Evolutionary conservation across 257 asterid species (phyloP).

Genomic region (Solanum chilense): DNA sequence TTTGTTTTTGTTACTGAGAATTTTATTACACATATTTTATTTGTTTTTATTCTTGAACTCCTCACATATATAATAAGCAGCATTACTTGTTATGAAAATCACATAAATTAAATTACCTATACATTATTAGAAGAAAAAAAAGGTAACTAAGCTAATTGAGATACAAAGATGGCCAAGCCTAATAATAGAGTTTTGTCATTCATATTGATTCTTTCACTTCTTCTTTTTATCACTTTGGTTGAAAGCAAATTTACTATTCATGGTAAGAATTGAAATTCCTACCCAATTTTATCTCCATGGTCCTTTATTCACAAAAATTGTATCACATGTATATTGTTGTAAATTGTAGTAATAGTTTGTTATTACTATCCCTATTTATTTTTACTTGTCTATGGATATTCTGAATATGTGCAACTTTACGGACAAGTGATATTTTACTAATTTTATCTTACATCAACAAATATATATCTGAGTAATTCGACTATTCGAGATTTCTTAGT

Average conservation of each 20-base stretch:
- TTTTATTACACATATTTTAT: neutral
- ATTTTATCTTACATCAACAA: neutral
- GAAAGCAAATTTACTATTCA: neutral
- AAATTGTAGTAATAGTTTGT: neutral
- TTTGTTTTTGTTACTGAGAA: neutral
- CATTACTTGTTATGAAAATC: neutral
- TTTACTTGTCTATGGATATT: neutral
- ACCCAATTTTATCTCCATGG: neutral
- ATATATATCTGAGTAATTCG: neutral
- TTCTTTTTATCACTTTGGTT: conserved; percentile 5
- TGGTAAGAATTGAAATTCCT: neutral
- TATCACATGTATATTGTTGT: neutral
- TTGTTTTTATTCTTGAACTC: neutral
- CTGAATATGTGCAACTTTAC: neutral
- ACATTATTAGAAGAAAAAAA: neutral
- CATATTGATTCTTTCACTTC: neutral
- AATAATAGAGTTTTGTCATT: conserved; percentile 1
- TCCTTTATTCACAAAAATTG: neutral
- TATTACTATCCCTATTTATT: neutral
- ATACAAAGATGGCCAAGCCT: conserved; percentile 18
- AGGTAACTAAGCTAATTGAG: neutral
- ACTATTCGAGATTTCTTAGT: neutral
- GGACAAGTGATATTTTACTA: neutral
- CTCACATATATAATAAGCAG: neutral
- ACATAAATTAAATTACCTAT: neutral